Base-by-base conservation (phyloP, 345 rosid genomes). In the Aethionema arabicum region DNA sequence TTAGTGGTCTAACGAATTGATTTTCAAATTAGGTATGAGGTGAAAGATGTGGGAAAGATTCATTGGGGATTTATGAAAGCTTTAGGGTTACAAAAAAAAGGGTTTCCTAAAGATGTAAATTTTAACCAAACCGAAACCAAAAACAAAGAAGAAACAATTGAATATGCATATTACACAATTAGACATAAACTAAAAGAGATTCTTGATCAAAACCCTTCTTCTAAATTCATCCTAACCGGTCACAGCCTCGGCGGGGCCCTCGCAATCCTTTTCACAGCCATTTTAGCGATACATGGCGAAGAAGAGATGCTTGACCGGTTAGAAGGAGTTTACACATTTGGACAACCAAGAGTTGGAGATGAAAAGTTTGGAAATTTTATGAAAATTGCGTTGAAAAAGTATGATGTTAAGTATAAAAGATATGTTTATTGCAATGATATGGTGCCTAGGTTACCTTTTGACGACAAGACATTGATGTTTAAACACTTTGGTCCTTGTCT, bases 21-120 rank as follows among this genome's bases (percentile, higher is more conserved):
- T 51, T 42, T 52, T 0, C 2, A 21, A 27, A 51, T 43, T 15
- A 71, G 75, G 75, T 86, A 83, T 5, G 65, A 61, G 56, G 56
- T 83, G 38, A 32, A 61, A 11, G 63, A 77, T 31, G 74, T 83
- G 3, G 90, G 83, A n/a, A 80, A 69, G 45, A 44, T 79, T 62
- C 95, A 86, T 21, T 67, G 76, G 2, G 90, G 90, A 38, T 86
- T 84, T 46, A 75, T 80, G 84, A 69, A 79, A 43, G 90, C 85
- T 12, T 48, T 86, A 33, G 93, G 93, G 29, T 75, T 79, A 40
- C 87, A 82, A 52, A 69, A 52, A 33, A 61, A 38, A n/a, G 76
- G 81, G 13, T 75, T 78, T 77, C 83, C 78, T 38, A 55, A 67
- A 44, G 73, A 78, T 27, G 50, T 74, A 10, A 56, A 61, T 6